Conservation (phyloP, 2,329 filamentous ascomycete species). For the Colletotrichum godetiae region DNA sequence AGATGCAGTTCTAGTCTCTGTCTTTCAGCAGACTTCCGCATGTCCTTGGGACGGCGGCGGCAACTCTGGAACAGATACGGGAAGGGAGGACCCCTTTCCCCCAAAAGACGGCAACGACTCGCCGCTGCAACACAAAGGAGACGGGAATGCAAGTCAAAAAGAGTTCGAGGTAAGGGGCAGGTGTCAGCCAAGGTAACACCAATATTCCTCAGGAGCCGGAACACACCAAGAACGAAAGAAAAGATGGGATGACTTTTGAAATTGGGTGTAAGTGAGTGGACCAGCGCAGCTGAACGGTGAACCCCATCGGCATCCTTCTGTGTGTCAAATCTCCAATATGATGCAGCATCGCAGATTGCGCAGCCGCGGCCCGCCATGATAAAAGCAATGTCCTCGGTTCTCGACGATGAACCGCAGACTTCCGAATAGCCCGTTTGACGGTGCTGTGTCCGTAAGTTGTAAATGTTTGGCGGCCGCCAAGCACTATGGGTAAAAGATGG, state of each 20-base stretch:
- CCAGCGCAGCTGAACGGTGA: background rate
- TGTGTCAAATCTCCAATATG: conserved; percentile 20
- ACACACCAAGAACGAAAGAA: background rate
- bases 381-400: background rate
- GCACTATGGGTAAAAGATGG: conserved; percentile 5
- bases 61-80: background rate
- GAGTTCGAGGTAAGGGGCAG: conserved; percentile 10
- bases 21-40: background rate
- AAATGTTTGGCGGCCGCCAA: background rate
- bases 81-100: background rate
- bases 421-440: background rate
- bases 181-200: conserved; percentile 29
- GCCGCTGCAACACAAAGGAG: conserved; percentile 17
- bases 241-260: conserved; percentile 23
- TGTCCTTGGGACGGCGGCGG: background rate
- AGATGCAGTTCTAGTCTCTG: background rate
- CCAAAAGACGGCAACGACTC: conserved; percentile 1
- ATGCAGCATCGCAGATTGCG: conserved; percentile 12
- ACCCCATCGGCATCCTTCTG: background rate
- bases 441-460: too few species aligned
- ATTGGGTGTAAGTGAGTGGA: background rate
- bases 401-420: background rate
- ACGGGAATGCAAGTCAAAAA: conserved; percentile 27
- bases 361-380: background rate
- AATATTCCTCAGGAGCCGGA: conserved; percentile 2